Evolutionary conservation across 495 filamentous ascomycete genomes (phyloP).

Genomic region (Apiosordaria backusii): DNA sequence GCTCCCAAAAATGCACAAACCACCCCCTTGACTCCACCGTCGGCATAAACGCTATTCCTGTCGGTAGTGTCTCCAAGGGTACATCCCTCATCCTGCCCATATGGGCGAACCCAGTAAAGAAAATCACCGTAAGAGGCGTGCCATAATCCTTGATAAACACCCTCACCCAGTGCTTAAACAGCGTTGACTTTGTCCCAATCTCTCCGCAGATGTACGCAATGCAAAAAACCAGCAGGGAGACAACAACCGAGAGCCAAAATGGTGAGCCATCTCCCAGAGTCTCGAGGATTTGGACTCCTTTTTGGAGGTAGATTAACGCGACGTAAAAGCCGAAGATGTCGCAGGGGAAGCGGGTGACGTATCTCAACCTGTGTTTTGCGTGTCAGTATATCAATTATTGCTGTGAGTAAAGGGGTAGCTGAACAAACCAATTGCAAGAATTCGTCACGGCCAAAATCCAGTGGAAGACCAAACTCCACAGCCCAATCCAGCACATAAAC

Average conservation of each 20-base stretch:
- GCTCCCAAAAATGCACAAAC: slow-evolving; percentile 87
- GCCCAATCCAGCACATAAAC: slow-evolving; percentile 83
- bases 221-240: slow-evolving; percentile 69
- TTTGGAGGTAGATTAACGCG: slow-evolving; percentile 81
- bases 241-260: slow-evolving; percentile 71
- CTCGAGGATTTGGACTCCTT: slow-evolving; percentile 75
- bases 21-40: slow-evolving; percentile 67
- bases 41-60: slow-evolving; percentile 75
- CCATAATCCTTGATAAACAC: slow-evolving; percentile 84
- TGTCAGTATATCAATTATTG: not conserved
- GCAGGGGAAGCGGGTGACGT: slow-evolving; percentile 80
- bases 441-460: slow-evolving; percentile 77
- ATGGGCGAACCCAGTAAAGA: slow-evolving; percentile 86
- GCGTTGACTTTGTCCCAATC: slow-evolving; percentile 57
- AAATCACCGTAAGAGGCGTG: slow-evolving; percentile 75
- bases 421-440: slow-evolving; percentile 59
- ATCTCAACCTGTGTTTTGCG: slow-evolving; percentile 49
- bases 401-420: not conserved
- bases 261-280: slow-evolving; percentile 51
- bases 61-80: slow-evolving; percentile 62
- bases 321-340: slow-evolving; percentile 90
- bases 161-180: slow-evolving; percentile 68
- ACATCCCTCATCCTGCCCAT: slow-evolving; percentile 72
- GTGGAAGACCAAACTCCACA: slow-evolving; percentile 82
- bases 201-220: slow-evolving; percentile 67